Conservation (phyloP, 177 flowering plant genomes). For the Vitis hybrid region DNA sequence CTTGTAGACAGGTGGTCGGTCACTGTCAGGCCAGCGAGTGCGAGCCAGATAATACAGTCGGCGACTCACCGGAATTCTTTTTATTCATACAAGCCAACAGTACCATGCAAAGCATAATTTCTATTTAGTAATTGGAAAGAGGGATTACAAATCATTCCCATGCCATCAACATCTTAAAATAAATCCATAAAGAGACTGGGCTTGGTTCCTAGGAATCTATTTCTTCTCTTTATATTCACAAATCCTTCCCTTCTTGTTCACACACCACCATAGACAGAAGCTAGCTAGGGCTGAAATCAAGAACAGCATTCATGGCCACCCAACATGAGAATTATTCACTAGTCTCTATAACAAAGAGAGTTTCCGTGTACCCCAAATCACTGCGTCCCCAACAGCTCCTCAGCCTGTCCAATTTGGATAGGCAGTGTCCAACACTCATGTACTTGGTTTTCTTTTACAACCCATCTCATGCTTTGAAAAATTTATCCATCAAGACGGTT, state of each 20-base stretch:
- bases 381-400: slow-evolving; percentile 27
- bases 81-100: slow-evolving; percentile 17
- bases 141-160: slow-evolving; percentile 14
- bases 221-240: slow-evolving; percentile 13
- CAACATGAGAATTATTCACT: slow-evolving; percentile 11
- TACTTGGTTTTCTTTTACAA: slow-evolving; percentile 55
- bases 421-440: slow-evolving; percentile 58
- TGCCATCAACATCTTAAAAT: slow-evolving; percentile 7
- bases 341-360: slow-evolving; percentile 33
- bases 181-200: slow-evolving; percentile 11
- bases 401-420: slow-evolving; percentile 51
- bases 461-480: slow-evolving; percentile 7
- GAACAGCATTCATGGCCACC: slow-evolving; percentile 26
- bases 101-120: slow-evolving; percentile 31
- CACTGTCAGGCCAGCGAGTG: slow-evolving; percentile 12
- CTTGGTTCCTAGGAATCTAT: slow-evolving; percentile 33
- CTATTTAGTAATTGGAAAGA: slow-evolving; percentile 3
- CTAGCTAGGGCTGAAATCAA: no score
- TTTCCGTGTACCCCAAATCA: slow-evolving; percentile 37
- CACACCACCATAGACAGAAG: slow-evolving; percentile 3
- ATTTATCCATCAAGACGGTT: slow-evolving; percentile 15
- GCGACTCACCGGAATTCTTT: background rate
- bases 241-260: slow-evolving; percentile 12
- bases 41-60: slow-evolving; percentile 23
- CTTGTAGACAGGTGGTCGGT: slow-evolving; percentile 1